Base-by-base conservation (phyloP, 2,329 filamentous ascomycete species). In the Sarocladiaceae sp. region DNA sequence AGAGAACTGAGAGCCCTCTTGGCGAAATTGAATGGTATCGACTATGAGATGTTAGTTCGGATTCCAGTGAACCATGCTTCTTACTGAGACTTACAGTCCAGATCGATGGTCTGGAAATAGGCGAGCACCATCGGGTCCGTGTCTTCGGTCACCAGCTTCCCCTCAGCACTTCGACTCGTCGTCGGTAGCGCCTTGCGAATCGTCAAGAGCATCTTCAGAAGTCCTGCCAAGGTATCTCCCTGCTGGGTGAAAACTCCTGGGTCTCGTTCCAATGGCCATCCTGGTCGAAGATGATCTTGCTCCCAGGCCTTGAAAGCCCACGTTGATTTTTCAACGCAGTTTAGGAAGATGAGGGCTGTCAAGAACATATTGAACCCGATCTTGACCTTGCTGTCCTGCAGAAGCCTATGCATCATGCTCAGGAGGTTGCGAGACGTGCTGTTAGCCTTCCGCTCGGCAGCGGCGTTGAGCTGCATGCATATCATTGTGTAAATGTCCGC, bases 251-350 rank as follows among this genome's bases (percentile, higher is more conserved):
- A 86, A 49, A 72, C 71, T 48, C 71, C 68, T 0, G 83, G 83
- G 7, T 78, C 76, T 33, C 71, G 66, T 60, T 82, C 79, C 3
- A 86, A 70, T 3, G 83, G 83, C 83, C 83, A 86, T 39, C 76
- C 74, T 1, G 75, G 74, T 2, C 78, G 74, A 23, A 84, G 73
- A 48, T 79, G 77, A 52, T 81, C 76, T 61, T 85, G 79, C 58
- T 85, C 82, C 82, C 82, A 87, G 2, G 80, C 82, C 56, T 84
- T 84, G 68, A 86, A 86, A 1, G 80, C 78, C 83, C 83, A 87
- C 0, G 82, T 86, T 0, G 81, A 82, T 67, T 86, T 86, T 62
- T 87, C 83, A 13, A 86, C 73, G 57, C 81, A 84, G 60, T 84
- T 84, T 46, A 86, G 74, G 55, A 86, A 78, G 51, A 86, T 78